Conservation (phyloP, 768 basidiomycete species). For the Russula brevipes region DNA sequence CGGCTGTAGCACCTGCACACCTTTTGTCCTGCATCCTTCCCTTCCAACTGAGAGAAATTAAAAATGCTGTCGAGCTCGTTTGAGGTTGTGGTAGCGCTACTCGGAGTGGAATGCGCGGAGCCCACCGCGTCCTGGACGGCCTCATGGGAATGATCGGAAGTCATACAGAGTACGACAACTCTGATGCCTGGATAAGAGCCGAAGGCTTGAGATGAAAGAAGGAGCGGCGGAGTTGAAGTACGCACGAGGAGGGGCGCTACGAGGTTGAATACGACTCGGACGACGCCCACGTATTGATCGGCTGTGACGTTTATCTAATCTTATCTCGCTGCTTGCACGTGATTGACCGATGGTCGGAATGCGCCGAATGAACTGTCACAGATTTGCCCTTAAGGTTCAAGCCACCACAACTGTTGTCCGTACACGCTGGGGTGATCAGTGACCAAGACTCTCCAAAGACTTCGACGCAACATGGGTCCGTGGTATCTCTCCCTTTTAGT, state of each 20-base stretch:
- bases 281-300: too few relatives aligned
- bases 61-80: conserved; percentile 16
- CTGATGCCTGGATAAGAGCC: background rate
- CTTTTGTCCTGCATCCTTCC: conserved; percentile 22
- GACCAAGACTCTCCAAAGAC: conserved; percentile 30
- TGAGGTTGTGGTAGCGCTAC: background rate
- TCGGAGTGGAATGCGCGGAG: background rate
- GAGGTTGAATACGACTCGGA: too few relatives aligned
- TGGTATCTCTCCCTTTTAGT: conserved; percentile 13
- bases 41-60: conserved; percentile 22
- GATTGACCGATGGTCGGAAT: background rate
- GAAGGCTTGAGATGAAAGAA: background rate
- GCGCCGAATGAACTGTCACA: conserved; percentile 13
- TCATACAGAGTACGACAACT: conserved; percentile 7
- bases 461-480: conserved; percentile 40
- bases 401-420: conserved; percentile 7
- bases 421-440: background rate
- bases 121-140: conserved; percentile 12
- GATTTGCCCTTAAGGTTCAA: conserved; percentile 18
- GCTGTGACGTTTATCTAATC: conserved; percentile 8
- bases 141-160: conserved; percentile 9
- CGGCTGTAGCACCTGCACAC: background rate
- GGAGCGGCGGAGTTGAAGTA: background rate
- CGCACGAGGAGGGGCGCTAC: background rate
- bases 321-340: background rate